Percentiles rank a stretch among this genome's conserved stretches.
Evolutionary conservation across 2,329 filamentous ascomycete species (phyloP).

Genomic region (Colletotrichum spinosum): DNA sequence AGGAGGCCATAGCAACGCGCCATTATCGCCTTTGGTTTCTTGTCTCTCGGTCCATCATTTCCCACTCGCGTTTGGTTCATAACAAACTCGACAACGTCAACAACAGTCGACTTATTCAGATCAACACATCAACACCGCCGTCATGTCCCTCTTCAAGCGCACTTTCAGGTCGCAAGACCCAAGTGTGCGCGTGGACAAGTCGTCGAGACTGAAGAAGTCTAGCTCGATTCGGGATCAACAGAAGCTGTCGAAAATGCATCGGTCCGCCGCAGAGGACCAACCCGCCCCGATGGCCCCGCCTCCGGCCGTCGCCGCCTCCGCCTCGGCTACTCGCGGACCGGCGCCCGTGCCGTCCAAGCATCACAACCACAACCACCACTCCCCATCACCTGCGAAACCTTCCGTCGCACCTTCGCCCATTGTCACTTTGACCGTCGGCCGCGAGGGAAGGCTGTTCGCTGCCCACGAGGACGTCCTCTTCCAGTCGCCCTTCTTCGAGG

Average conservation of each 20-base stretch:
- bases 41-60: slow-evolving; percentile 44
- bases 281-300: slow-evolving; percentile 48
- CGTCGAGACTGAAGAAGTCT: slow-evolving; percentile 79
- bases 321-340: slow-evolving; percentile 39
- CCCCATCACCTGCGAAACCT: slow-evolving; percentile 32
- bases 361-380: slow-evolving; percentile 34
- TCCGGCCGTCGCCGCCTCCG: slow-evolving; percentile 52
- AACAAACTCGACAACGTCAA: slow-evolving; percentile 22
- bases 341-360: slow-evolving; percentile 61
- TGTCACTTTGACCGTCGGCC: slow-evolving; percentile 86
- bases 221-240: slow-evolving; percentile 73
- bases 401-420: slow-evolving; percentile 72
- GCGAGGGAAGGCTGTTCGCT: slow-evolving; percentile 89
- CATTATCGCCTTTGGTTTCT: slow-evolving; percentile 48
- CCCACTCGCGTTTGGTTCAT: slow-evolving; percentile 39
- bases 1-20: slow-evolving; percentile 31
- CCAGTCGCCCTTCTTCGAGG: slow-evolving; percentile 86
- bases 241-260: slow-evolving; percentile 87
- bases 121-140: slow-evolving; percentile 46
- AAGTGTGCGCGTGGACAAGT: slow-evolving; percentile 81
- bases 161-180: slow-evolving; percentile 83
- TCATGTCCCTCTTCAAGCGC: slow-evolving; percentile 84
- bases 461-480: slow-evolving; percentile 93
- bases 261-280: slow-evolving; percentile 75
- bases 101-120: slow-evolving; percentile 24